Evolutionary conservation across 495 filamentous ascomycete genomes (phyloP), one percentile per base, ranked within the genome.

Genomic region (Massariosphaeria phaeospora): DNA sequence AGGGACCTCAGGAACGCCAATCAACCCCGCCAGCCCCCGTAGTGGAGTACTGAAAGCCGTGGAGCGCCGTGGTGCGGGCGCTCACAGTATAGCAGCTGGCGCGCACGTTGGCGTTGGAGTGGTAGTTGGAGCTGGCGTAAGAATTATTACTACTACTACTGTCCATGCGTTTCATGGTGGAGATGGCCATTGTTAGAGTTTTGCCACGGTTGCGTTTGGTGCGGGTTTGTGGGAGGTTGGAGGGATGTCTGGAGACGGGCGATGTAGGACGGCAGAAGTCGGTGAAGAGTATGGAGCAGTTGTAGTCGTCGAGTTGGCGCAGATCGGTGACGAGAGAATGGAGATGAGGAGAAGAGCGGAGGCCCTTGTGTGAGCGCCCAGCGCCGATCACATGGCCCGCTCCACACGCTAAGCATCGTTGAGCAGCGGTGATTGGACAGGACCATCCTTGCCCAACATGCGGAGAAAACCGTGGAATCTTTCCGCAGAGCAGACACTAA

Each of bases 1-100:
- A 77, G 81, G 81, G 76, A 89, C 90, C 90, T 96, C 88, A 93
- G 89, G 88, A 84, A 86, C 87, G 85, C 88, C 88, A 94, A 87
- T 89, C 85, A 73, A 82, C 86, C 84, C 89, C 86, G 73, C 82
- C 78, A 69, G 84, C 82, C 74, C 79, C 77, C 71, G 88, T 90
- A 85, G 89, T 86, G 81, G 84, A 91, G 81, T 95, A 96, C 75
- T 95, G 90, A 75, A 93, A 89, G 56, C 86, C 86, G 66, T 84
- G 79, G 61, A 93, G 79, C 52, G 78, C 70, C 50, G 73, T 70
- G 56, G 76, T 75, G 52, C 59, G 69, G 47, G 74, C 66, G 55
- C 77, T 71, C 62, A 84, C 81, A 56, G 72, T 75, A 75, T 95
- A 96, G 78, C 87, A 91, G 70, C 84, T 89, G 70, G 90, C 90